Base-by-base conservation (phyloP, 2,329 filamentous ascomycete genomes). In the Fusarium pininemorale region DNA sequence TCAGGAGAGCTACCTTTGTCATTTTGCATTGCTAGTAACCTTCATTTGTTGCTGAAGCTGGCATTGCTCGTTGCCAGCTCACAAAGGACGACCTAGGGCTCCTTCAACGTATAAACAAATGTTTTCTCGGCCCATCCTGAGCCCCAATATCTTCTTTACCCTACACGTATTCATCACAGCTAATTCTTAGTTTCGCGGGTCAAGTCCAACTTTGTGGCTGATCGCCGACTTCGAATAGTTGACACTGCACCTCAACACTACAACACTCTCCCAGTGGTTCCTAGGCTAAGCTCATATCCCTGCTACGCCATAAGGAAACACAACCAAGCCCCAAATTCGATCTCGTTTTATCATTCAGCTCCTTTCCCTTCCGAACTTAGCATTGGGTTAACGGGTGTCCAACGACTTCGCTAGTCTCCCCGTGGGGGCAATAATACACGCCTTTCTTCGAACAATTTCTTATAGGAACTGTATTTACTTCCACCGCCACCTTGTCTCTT, bases 221-320 rank as follows among this genome's bases (percentile, higher is more conserved):
- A 68, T 64, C 58, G 28, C 57, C 55, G 68, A 66, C 61, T 55
- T 44, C 53, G 57, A 63, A 64, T 51, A 38, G 45, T 58, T 50
- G 32, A 60, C 70, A 44, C 39, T 70, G 57, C 61, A 71, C 61
- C 39, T 73, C 47, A 39, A 56, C 35, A 68, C 70, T 62, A 48
- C 56, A 58, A 58, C 42, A 58, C 41, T 37, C 41, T 50, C 20
- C 32, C 56, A n/a, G 32, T 65, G 42, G 39, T 75, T 68, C 63
- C 50, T 78, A 58, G 51, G 45, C 63, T 56, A 63, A 65, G 57
- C 48, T 53, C 51, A 56, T 69, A 72, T 77, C 73, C 73, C 72
- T 73, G 77, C 67, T 77, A 42, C 72, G 60, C 69, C 66, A 75
- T 64, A 67, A 66, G 56, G 42, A 72, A 74, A 59, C 57, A 75